Conservation (phyloP, 768 basidiomycete species). For the Phaeotremella fagi region DNA sequence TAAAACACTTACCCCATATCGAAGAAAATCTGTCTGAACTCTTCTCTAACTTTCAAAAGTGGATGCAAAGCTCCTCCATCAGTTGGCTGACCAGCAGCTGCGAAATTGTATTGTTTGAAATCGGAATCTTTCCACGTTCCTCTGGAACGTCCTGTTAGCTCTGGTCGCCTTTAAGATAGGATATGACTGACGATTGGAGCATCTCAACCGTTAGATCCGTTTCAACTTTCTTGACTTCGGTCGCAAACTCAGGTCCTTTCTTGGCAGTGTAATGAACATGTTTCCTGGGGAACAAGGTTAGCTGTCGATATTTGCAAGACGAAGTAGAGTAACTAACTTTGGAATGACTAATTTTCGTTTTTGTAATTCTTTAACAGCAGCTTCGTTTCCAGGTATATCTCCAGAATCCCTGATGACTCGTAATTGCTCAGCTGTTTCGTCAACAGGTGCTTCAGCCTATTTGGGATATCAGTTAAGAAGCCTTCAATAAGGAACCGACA, state of each 20-base stretch:
- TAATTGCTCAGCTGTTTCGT: slow-evolving; percentile 70
- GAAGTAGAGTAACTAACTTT: slow-evolving; percentile 55
- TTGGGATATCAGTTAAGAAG: neutral
- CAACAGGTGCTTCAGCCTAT: slow-evolving; percentile 63
- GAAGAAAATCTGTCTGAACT: slow-evolving; percentile 94
- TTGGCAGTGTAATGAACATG: slow-evolving; percentile 87
- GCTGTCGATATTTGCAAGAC: neutral
- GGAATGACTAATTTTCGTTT: slow-evolving; percentile 85
- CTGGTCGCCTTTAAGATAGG: neutral
- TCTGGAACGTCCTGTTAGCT: slow-evolving; percentile 51
- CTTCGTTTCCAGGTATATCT: slow-evolving; percentile 69
- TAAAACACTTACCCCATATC: slow-evolving; percentile 85
- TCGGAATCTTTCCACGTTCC: slow-evolving; percentile 88
- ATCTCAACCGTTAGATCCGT: slow-evolving; percentile 96
- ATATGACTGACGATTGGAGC: slow-evolving; percentile 69
- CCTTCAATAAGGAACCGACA: neutral
- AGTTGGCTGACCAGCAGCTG: slow-evolving; percentile 85
- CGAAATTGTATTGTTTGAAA: slow-evolving; percentile 99
- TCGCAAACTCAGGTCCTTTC: slow-evolving; percentile 82
- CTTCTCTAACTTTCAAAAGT: slow-evolving; percentile 93
- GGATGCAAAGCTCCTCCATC: slow-evolving; percentile 92
- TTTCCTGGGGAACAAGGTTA: slow-evolving; percentile 59
- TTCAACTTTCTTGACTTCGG: slow-evolving; percentile 84
- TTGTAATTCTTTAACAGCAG: slow-evolving; percentile 73
- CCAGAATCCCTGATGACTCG: slow-evolving; percentile 69